Conservation (phyloP, 305 asterid species). For the Rubia balearica region DNA sequence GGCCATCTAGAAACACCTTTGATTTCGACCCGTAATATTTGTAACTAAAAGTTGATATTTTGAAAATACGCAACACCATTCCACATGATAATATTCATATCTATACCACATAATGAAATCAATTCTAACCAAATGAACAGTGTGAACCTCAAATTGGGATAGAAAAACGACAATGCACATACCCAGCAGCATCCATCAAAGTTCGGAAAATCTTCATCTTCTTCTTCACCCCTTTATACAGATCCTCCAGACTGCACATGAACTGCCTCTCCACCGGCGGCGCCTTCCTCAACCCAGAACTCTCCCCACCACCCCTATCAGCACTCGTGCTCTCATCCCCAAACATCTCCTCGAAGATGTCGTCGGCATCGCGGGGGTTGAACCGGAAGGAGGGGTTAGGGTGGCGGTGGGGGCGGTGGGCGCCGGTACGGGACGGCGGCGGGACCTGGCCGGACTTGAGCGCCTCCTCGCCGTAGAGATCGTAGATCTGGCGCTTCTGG, state of each 20-base stretch:
- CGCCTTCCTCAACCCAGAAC: constrained; percentile 50
- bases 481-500: constrained; percentile 96
- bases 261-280: constrained; percentile 64
- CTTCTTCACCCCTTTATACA: constrained; percentile 66
- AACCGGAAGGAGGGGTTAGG: constrained; percentile 77
- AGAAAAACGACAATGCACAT: constrained; percentile 13
- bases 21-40: not conserved
- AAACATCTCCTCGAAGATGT: constrained; percentile 74
- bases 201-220: constrained; percentile 90
- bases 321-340: constrained; percentile 41
- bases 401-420: constrained; percentile 34
- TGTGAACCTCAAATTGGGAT: not conserved
- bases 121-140: not conserved
- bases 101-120: not conserved
- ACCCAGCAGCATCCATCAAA: constrained; percentile 64
- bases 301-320: constrained; percentile 24
- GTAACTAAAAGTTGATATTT: not conserved
- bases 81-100: not conserved
- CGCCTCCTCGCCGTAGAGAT: constrained; percentile 90
- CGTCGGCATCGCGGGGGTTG: constrained; percentile 83
- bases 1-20: not conserved
- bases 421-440: constrained; percentile 48
- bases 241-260: constrained; percentile 80
- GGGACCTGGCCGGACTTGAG: constrained; percentile 75
- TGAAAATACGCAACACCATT: not conserved